Base-by-base conservation (phyloP, 495 filamentous ascomycete genomes). In the Tuber umbilicatum region DNA sequence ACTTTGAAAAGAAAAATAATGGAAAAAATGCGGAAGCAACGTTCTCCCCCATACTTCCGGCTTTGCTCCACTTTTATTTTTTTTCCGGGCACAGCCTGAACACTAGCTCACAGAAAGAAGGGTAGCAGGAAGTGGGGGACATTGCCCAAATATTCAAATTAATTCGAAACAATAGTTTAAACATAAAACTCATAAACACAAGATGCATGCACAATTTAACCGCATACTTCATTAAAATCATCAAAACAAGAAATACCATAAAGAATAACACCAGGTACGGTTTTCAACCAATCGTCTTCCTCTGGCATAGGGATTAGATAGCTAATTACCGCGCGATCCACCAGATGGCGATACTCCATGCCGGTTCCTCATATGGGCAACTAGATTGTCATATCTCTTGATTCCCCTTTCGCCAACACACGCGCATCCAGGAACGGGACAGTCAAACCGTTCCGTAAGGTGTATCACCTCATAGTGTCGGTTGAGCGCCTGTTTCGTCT, bases 311-410 rank as follows among this genome's bases (percentile, higher is more conserved):
- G n/a, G n/a, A n/a, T n/a, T n/a, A n/a, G n/a, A n/a, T n/a, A 55
- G 14, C 50, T 6, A 47, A 55, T 27, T 12, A 5, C 50, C n/a
- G 50, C 9, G 1, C 16, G 23, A 27, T 14, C 50, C 50, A 2
- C 9, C n/a, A 1, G 23, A 6, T 3, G n/a, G n/a, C 9, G 6
- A 55, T 55, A 9, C n/a, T n/a, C 50, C n/a, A 67, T 75, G 73
- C 5, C 40, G 4, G 5, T 31, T 27, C 2, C 42, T 40, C 35
- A 27, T 23, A n/a, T 75, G 73, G 0, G 72, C 40, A 17, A 55
- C 47, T 5, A 75, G 21, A 23, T 74, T 75, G 31, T 75, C 73
- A 9, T 7, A 17, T 17, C 73, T 23, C 5, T 43, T 40, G 17
- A 75, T 50, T 0, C 70, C 73, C 0, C 35, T 73, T 7, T 64